Base-by-base conservation (phyloP, 257 asterid genomes). In the Nyctanthes arbortristis region DNA sequence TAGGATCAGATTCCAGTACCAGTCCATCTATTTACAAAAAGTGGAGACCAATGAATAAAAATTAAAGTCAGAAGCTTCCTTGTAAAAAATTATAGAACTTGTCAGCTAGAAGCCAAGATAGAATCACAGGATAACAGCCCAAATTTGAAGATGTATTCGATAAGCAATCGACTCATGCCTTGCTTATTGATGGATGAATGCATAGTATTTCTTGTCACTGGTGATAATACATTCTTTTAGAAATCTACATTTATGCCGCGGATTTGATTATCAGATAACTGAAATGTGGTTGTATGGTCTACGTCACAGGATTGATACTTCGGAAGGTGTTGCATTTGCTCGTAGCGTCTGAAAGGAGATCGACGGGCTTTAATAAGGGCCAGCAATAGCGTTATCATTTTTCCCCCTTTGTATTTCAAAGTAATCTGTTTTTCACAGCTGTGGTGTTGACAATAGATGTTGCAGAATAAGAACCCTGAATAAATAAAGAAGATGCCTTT, bases 1-100 rank as follows among this genome's bases (percentile, higher is more conserved):
- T 78, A 70, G 95, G 89, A 89, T 86, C 95, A 74, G 91, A 84
- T 89, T 81, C 92, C 85, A 65, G 69, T 58, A 75, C 69, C 35
- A 78, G 57, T 55, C 73, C 80, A 77, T 74, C 66, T 77, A 76
- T 73, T 32, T 66, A 58, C 11, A 73, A 80, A 81, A 80, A 78
- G 68, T 55, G 75, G 5, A 66, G 72, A 65, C n/a, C 34, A 58
- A 33, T 64, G 43, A 35, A 66, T 68, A 32, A 59, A 29, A 52
- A 70, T 45, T 24, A n/a, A 24, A 45, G 24, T n/a, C n/a, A 31
- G 76, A 78, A 80, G 75, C 80, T 72, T 79, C 81, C 30, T 69
- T 55, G 66, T 39, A 37, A 40, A n/a, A n/a, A n/a, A n/a, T n/a
- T 68, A 77, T 30, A 71, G 58, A n/a, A 58, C 24, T 72, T 63